A percentile compares a stretch with the other conserved stretches of the same genome.
Conservation (phyloP, 352 stramenopile species). For the Globisporangium rhizosaccharum region DNA sequence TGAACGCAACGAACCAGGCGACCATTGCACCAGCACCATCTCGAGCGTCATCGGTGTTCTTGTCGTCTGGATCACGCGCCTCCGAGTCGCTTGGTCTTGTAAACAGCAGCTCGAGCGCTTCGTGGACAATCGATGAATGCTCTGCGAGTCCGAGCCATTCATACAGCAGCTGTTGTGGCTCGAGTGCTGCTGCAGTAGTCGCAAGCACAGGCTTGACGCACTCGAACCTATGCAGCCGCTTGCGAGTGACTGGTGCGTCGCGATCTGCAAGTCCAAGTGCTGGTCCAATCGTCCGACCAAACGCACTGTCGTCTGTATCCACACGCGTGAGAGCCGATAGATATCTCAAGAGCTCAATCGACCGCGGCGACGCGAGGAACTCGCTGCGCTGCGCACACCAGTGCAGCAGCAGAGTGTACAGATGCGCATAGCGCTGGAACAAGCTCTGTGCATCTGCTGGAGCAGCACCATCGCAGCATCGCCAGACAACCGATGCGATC, state of each 20-base stretch:
- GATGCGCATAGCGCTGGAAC: constrained; percentile 27
- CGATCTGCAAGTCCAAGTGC: background rate
- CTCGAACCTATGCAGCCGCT: too few species aligned
- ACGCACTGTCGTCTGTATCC: background rate
- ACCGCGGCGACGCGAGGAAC: constrained; percentile 29
- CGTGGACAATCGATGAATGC: constrained; percentile 12
- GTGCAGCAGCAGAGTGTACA: constrained; percentile 33
- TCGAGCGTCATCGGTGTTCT: background rate
- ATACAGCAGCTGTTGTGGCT: background rate
- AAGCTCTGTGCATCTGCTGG: constrained; percentile 1
- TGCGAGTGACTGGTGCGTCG: too few species aligned
- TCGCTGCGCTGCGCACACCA: constrained; percentile 26
- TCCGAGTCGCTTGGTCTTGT: background rate
- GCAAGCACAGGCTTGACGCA: background rate
- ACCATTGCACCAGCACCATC: constrained; percentile 23
- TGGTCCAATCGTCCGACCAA: constrained; percentile 3
- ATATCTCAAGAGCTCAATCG: constrained; percentile 27
- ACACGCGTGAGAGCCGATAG: constrained; percentile 15
- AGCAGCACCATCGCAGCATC: constrained; percentile 12
- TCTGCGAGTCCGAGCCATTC: constrained; percentile 21
- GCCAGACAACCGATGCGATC: constrained; percentile 16
- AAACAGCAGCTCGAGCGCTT: constrained; percentile 17
- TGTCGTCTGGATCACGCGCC: background rate
- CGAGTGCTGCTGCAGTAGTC: background rate
- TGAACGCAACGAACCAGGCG: constrained; percentile 44